Percentiles rank a stretch among this genome's conserved stretches.
phyloP scores from a whole-genome alignment of 2,329 filamentous ascomycete genomes.

The Paracoccidioides lutzii region DNA sequence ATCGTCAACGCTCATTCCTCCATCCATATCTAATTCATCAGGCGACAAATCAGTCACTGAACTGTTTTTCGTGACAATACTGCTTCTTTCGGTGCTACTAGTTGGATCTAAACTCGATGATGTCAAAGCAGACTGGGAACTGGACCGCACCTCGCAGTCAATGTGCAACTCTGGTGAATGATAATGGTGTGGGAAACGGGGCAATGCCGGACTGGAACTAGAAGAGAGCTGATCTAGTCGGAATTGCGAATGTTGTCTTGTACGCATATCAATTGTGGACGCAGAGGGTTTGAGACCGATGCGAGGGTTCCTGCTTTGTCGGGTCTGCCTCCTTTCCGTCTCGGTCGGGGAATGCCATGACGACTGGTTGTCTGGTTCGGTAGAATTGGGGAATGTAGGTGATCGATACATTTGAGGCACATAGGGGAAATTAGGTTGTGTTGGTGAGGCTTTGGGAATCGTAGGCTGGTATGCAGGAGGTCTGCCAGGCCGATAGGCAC shows the following conservation, averaged over 20 bases:
- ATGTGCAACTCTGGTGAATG: constrained; percentile 19
- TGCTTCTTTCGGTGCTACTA: constrained; percentile 67
- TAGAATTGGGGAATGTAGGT: not conserved
- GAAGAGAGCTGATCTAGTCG: constrained; percentile 5
- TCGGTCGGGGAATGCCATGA: not conserved
- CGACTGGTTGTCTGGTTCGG: not conserved
- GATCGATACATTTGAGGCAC: constrained; percentile 2
- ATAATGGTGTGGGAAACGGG: constrained; percentile 19
- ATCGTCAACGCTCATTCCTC: constrained; percentile 46
- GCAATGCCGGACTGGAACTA: constrained; percentile 10
- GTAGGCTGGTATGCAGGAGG: constrained; percentile 3
- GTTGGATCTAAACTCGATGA: constrained; percentile 45
- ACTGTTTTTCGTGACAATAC: constrained; percentile 65
- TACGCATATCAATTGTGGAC: constrained; percentile 24
- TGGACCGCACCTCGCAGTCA: constrained; percentile 36
- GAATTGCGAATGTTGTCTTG: constrained; percentile 12
- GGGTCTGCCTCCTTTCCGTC: not conserved
- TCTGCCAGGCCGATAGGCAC: not conserved
- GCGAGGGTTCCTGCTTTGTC: not conserved
- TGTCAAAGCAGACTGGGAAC: constrained; percentile 48
- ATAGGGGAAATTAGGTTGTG: not conserved
- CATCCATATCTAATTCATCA: constrained; percentile 48
- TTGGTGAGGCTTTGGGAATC: not conserved
- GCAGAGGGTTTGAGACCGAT: constrained; percentile 16
- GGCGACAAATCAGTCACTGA: constrained; percentile 50